Evolutionary conservation across 176 grass and related monocot species (phyloP).

Genomic region (Rhynchospora breviuscula): DNA sequence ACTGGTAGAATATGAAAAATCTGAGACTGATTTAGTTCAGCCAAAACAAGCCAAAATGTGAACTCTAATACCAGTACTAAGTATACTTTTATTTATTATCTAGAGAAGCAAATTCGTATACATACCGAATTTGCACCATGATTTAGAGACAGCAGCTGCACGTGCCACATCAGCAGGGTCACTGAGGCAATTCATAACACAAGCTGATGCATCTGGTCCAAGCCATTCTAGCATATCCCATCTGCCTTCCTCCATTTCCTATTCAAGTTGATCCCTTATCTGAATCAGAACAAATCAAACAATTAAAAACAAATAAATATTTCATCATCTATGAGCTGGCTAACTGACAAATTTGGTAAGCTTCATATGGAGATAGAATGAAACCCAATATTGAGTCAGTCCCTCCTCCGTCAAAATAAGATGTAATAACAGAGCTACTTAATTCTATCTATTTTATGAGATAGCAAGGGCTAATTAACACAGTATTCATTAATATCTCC

Average conservation of each 20-base stretch:
- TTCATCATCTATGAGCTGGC: background rate
- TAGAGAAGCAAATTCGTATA: background rate
- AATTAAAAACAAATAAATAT: background rate
- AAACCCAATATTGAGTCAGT: background rate
- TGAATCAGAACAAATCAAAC: constrained; percentile 1
- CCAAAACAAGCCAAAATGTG: background rate
- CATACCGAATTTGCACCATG: constrained; percentile 78
- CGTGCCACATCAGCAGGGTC: constrained; percentile 60
- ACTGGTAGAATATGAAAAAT: background rate
- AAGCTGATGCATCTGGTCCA: constrained; percentile 42
- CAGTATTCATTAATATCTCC: background rate
- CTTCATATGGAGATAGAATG: background rate
- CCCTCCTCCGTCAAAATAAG: background rate
- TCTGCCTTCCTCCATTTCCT: constrained; percentile 1
- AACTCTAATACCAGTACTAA: background rate
- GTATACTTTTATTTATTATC: background rate
- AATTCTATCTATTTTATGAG: background rate
- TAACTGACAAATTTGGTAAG: background rate
- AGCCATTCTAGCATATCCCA: constrained; percentile 56
- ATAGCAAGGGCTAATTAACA: background rate
- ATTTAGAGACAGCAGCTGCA: constrained; percentile 47
- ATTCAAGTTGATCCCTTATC: constrained; percentile 15
- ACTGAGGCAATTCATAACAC: constrained; percentile 40
- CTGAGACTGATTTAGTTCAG: background rate
- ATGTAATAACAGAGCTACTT: background rate